Evolutionary conservation across 495 filamentous ascomycete species (phyloP).

Genomic region (Xylaria telfairii): DNA sequence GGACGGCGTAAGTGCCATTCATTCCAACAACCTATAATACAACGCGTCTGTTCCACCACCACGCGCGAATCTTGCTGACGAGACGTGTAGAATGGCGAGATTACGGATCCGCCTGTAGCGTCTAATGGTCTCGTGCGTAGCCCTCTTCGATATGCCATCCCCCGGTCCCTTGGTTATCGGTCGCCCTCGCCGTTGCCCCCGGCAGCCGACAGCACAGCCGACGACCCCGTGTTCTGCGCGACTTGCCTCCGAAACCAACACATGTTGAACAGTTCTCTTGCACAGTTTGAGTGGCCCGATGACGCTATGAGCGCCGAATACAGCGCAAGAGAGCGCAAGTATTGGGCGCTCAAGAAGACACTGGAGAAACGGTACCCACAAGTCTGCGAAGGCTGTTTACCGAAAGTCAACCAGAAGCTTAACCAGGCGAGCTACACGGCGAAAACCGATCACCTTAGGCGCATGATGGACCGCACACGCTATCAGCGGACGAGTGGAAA

Average conservation of each 20-base stretch:
- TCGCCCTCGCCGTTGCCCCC: conserved; percentile 36
- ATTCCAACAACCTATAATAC: neutral
- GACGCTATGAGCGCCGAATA: conserved; percentile 68
- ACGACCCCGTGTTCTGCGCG: conserved; percentile 70
- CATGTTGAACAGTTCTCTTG: conserved; percentile 68
- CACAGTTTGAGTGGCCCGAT: conserved; percentile 72
- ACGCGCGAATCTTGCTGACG: conserved; percentile 13
- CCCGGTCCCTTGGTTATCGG: conserved; percentile 38
- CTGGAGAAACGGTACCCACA: conserved; percentile 83
- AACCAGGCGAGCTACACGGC: conserved; percentile 74
- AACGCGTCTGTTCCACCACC: neutral
- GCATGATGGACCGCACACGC: conserved; percentile 72
- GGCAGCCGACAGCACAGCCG: neutral
- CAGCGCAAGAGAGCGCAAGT: conserved; percentile 57
- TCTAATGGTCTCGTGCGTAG: conserved; percentile 44
- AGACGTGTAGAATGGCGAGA: conserved; percentile 71
- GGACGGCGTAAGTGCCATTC: conserved; percentile 59
- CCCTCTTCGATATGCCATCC: conserved; percentile 47
- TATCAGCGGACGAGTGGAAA: conserved; percentile 48
- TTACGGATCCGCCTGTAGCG: conserved; percentile 81
- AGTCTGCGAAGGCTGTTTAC: conserved; percentile 78
- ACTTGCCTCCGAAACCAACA: conserved; percentile 85
- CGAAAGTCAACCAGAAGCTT: conserved; percentile 67
- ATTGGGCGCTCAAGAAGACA: conserved; percentile 64
- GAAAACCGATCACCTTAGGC: conserved; percentile 75